phyloP scores from a whole-genome alignment of 2,329 filamentous ascomycete genomes.

The Phaeomoniella chlamydospora region DNA sequence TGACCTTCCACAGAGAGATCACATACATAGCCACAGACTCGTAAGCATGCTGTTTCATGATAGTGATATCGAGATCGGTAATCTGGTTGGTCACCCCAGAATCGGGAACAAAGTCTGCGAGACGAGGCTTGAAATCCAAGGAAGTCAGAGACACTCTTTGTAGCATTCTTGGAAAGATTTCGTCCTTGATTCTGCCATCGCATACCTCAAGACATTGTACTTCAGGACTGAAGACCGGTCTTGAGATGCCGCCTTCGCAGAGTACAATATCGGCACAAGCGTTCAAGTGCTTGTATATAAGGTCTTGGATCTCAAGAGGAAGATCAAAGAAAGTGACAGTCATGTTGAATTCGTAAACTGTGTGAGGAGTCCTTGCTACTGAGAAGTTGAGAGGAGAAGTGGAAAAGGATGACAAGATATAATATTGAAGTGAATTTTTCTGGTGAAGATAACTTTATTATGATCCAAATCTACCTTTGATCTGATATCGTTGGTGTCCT shows the following conservation, averaged over 20 bases:
- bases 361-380: too few species aligned
- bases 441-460: too few species aligned
- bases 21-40: neutral
- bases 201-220: neutral
- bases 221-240: neutral
- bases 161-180: neutral
- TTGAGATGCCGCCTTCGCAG: neutral
- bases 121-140: neutral
- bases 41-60: neutral
- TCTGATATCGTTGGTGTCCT: too few species aligned
- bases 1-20: neutral
- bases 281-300: neutral
- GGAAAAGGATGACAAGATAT: neutral
- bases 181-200: neutral
- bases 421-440: neutral
- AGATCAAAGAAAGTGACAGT: neutral
- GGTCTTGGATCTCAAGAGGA: neutral
- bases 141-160: neutral
- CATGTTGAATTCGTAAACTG: too few species aligned
- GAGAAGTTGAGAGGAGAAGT: neutral
- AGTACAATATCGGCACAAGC: neutral
- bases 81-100: neutral
- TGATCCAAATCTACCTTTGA: too few species aligned
- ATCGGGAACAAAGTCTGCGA: neutral
- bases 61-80: neutral